A percentile compares a stretch with the other conserved stretches of the same genome.
Evolutionary conservation across 176 grass and related monocot species (phyloP).

Genomic region (Chloris gayana): DNA sequence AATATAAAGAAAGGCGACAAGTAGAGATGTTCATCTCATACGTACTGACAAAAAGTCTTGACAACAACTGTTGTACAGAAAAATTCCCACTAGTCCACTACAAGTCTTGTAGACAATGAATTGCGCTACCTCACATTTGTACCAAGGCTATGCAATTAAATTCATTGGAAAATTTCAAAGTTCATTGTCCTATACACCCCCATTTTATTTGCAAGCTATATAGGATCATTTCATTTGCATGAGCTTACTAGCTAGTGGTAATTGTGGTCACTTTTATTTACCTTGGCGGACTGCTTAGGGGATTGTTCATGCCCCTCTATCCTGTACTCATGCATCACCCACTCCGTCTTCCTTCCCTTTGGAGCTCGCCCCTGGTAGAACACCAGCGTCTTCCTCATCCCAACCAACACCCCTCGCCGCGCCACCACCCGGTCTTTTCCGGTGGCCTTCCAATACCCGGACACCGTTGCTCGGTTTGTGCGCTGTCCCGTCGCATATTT

Average conservation of each 20-base stretch:
- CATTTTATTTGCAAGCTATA: background rate
- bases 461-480: conserved; percentile 74
- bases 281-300: conserved; percentile 44
- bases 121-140: conserved; percentile 6
- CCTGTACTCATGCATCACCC: conserved; percentile 99
- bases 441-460: conserved; percentile 93
- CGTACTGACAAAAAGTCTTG: conserved; percentile 28
- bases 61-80: conserved; percentile 17
- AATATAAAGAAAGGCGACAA: conserved; percentile 4
- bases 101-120: background rate
- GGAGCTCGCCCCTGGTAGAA: conserved; percentile 92
- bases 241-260: background rate
- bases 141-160: background rate
- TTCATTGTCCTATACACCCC: background rate
- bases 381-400: conserved; percentile 95
- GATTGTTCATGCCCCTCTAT: conserved; percentile 47
- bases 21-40: conserved; percentile 27
- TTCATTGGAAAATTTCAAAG: background rate
- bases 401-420: conserved; percentile 41
- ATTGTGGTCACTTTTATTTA: background rate
- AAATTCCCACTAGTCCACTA: background rate
- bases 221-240: background rate
- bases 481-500: conserved; percentile 92
- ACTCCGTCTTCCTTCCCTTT: conserved; percentile 89
- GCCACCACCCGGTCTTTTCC: conserved; percentile 72